Evolutionary conservation across 2,329 filamentous ascomycete species (phyloP), one percentile per base, ranked within the genome.

Genomic region (Colletotrichum falcatum): DNA sequence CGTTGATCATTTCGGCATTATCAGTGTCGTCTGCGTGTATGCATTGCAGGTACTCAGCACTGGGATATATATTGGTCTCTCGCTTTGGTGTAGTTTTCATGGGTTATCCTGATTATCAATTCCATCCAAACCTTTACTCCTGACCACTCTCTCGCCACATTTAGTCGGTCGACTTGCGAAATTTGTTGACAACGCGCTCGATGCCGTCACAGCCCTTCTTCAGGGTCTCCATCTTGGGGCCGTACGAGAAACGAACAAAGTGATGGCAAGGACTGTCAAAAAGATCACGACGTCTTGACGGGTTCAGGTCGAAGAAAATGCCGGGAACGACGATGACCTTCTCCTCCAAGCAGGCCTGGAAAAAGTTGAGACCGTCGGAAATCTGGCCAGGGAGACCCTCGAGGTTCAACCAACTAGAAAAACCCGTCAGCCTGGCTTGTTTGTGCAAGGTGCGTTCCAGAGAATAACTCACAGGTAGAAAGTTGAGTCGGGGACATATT

Each of bases 281-380:
- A 75, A 98, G 82, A 81, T 98, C 95, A 79, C 95, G 88, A 74
- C 95, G 88, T 80, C 94, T 92, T 44, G 92, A 92, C 5, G 95
- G 95, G 84, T 98, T 98, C 74, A 98, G 83, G 78, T 98, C 95
- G 80, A 98, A 98, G 88, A 98, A 98, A 81, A 98, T 98, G 71
- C 95, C 95, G 0, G 95, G 95, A 5, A 98, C 95, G 23, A 98
- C 94, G 78, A 98, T 98, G 74, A 97, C 94, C 87, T 97, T 97
- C 85, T 98, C 94, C 77, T 93, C 90, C 54, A 98, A 85, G 78
- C 96, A 96, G 37, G 94, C 94, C 80, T 96, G 90, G 89, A 98
- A 98, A 88, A 98, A 98, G 84, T 97, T 97, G 77, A 98, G 85
- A 11, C 95, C 95, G 79, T 98, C 95, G 70, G 92, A 91, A 80